Evolutionary conservation across 768 basidiomycete species (phyloP).

Genomic region (Scleroderma citrinum): DNA sequence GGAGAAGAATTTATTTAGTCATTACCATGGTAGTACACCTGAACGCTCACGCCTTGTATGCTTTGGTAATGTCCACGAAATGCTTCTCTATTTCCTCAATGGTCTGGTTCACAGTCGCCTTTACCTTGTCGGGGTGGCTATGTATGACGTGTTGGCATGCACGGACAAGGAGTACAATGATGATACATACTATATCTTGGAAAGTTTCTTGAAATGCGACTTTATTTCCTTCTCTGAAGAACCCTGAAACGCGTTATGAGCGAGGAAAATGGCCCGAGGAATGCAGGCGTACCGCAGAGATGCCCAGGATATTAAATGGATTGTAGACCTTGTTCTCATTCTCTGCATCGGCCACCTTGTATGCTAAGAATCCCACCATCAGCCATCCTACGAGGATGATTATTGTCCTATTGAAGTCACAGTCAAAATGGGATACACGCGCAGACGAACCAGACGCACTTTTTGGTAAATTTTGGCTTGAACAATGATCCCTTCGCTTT

Average conservation of each 20-base stretch:
- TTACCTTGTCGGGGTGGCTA: conserved; percentile 97
- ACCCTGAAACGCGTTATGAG: conserved; percentile 36
- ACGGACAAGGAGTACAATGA: background rate
- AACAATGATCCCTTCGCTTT: conserved; percentile 43
- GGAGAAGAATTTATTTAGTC: background rate
- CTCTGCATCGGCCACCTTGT: conserved; percentile 50
- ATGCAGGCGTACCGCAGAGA: conserved; percentile 45
- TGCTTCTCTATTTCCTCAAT: conserved; percentile 78
- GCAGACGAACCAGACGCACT: conserved; percentile 31
- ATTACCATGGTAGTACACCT: background rate
- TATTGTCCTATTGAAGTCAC: conserved; percentile 40
- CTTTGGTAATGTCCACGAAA: conserved; percentile 93
- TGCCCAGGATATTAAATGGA: conserved; percentile 90
- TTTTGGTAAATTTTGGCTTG: conserved; percentile 42
- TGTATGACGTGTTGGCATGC: conserved; percentile 1
- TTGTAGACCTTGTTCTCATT: conserved; percentile 74
- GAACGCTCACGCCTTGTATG: conserved; percentile 80
- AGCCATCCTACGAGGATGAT: conserved; percentile 71
- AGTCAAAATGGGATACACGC: background rate
- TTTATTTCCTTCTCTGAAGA: conserved; percentile 88
- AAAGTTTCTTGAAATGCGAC: conserved; percentile 89
- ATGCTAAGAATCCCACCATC: conserved; percentile 59
- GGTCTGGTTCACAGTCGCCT: conserved; percentile 74
- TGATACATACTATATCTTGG: conserved; percentile 66
- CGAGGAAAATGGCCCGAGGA: background rate